A percentile compares a stretch with the other conserved stretches of the same genome.
Conservation (phyloP, 768 basidiomycete species). For the Psilocybe subaeruginosa region DNA sequence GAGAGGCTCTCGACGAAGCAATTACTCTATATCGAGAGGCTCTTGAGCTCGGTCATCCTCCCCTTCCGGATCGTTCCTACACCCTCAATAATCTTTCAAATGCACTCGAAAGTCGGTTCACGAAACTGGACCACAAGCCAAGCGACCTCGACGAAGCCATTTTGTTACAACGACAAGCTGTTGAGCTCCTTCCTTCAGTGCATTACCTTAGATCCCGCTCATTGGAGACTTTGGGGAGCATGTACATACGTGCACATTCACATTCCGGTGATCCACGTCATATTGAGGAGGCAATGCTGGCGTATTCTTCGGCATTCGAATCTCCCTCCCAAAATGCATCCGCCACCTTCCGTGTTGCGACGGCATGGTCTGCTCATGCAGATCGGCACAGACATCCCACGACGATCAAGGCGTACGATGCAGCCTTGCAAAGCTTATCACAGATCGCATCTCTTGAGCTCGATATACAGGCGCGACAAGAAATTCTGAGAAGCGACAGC, state of each 20-base stretch:
- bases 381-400: background rate
- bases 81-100: conserved; percentile 8
- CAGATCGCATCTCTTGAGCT: conserved; percentile 6
- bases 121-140: background rate
- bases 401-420: conserved; percentile 10
- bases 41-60: background rate
- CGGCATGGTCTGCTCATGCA: background rate
- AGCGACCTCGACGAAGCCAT: conserved; percentile 7
- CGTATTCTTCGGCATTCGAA: background rate
- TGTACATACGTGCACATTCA: too few relatives aligned
- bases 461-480: conserved; percentile 11
- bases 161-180: conserved; percentile 2
- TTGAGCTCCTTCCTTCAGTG: background rate
- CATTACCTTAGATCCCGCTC: too few relatives aligned
- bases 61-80: background rate
- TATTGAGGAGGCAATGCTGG: background rate
- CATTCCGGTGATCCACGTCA: background rate
- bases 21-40: too few relatives aligned
- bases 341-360: background rate
- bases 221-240: too few relatives aligned
- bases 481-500: background rate
- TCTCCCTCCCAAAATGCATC: background rate
- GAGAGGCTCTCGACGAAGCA: too few relatives aligned
- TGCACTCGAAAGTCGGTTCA: conserved; percentile 4
- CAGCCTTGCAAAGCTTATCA: conserved; percentile 5